phyloP scores from a whole-genome alignment of 2,329 filamentous ascomycete genomes.

The Lecanicillium sp. region DNA sequence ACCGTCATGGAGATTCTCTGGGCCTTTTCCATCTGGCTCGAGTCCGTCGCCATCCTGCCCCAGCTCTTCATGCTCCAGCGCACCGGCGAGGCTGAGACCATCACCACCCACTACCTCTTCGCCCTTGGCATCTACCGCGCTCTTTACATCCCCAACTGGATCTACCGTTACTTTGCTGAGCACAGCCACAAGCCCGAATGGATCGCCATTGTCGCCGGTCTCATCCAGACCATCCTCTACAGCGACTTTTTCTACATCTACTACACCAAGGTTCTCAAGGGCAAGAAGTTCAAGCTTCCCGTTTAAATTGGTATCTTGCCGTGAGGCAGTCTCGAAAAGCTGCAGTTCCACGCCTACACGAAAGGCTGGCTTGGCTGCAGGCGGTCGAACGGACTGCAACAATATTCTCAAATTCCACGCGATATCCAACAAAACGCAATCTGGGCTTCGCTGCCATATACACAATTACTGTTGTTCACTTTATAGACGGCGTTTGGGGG shows the following conservation, averaged over 20 bases:
- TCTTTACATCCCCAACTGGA: conserved; percentile 98
- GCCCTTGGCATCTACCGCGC: conserved; percentile 87
- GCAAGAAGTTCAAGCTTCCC: conserved; percentile 80
- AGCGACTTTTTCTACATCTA: conserved; percentile 99
- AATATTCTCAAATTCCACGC: background rate
- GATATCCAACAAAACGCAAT: conserved; percentile 8
- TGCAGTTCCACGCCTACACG: no score
- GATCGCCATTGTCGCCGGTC: conserved; percentile 81
- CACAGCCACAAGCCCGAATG: conserved; percentile 67
- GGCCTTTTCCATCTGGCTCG: conserved; percentile 98
- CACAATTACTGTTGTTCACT: conserved; percentile 2
- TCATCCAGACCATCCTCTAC: conserved; percentile 92
- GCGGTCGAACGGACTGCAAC: no score
- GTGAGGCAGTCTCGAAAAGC: background rate
- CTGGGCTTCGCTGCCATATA: background rate
- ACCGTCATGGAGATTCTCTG: conserved; percentile 80
- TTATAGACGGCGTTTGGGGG: conserved; percentile 13
- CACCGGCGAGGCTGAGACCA: conserved; percentile 98
- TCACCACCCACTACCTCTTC: conserved; percentile 96
- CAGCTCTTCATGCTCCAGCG: conserved; percentile 98
- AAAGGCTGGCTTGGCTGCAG: no score
- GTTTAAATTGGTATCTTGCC: conserved; percentile 47
- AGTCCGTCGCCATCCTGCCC: conserved; percentile 91
- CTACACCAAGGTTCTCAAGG: conserved; percentile 91
- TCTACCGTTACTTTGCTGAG: conserved; percentile 82